Percentiles rank a stretch among this genome's conserved stretches.
phyloP scores from a whole-genome alignment of 2,329 filamentous ascomycete species.

The Blastomyces emzantsi region DNA sequence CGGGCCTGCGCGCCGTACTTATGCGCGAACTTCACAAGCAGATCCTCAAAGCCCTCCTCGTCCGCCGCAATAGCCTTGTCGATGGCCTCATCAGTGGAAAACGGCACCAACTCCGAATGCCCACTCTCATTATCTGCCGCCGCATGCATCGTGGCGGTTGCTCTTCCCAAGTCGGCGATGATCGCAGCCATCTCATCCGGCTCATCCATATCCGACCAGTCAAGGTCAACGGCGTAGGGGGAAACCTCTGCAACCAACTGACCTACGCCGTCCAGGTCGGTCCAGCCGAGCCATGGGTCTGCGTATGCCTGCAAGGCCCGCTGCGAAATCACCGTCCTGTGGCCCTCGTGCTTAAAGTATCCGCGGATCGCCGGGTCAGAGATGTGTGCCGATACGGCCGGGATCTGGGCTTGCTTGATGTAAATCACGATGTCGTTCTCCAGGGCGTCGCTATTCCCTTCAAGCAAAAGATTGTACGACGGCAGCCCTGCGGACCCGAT shows the following conservation, averaged over 20 bases:
- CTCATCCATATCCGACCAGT: conserved; percentile 19
- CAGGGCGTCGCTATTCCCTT: conserved; percentile 17
- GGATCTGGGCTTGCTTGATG: conserved; percentile 16
- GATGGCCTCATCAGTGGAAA: conserved; percentile 17
- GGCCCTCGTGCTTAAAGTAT: conserved; percentile 17
- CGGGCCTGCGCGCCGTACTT: conserved; percentile 13
- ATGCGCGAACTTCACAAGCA: conserved; percentile 17
- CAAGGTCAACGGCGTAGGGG: conserved; percentile 18
- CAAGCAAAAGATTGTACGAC: conserved; percentile 17
- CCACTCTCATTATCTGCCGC: conserved; percentile 15
- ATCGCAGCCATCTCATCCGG: conserved; percentile 14
- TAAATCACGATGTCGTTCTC: conserved; percentile 18
- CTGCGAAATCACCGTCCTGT: conserved; percentile 18
- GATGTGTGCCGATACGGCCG: conserved; percentile 14
- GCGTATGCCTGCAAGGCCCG: conserved; percentile 17
- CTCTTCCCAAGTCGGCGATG: conserved; percentile 16
- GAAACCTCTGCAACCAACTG: conserved; percentile 19
- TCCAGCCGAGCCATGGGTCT: conserved; percentile 19
- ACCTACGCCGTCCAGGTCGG: conserved; percentile 17
- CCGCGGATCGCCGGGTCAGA: conserved; percentile 10
- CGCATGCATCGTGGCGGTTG: conserved; percentile 18
- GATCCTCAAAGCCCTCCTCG: conserved; percentile 11
- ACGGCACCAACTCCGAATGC: conserved; percentile 17
- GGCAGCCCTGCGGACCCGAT: conserved; percentile 18
- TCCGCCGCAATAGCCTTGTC: conserved; percentile 12